Evolutionary conservation across 2,329 filamentous ascomycete genomes (phyloP).

Genomic region (Cladosporium velox): DNA sequence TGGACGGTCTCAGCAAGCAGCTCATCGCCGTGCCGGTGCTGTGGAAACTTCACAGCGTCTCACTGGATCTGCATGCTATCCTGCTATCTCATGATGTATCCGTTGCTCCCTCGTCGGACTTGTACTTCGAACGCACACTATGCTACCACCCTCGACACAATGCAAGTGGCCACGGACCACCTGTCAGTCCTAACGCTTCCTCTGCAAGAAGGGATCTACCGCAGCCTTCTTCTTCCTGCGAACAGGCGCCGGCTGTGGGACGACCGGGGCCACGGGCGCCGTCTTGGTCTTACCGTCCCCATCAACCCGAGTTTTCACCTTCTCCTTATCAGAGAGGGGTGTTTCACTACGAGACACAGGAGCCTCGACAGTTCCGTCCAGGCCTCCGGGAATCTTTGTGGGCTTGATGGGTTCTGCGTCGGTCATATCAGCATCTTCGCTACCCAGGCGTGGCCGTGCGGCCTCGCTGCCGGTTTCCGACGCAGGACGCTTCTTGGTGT

Average conservation of each 20-base stretch:
- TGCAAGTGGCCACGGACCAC: neutral
- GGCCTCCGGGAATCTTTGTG: conserved; percentile 10
- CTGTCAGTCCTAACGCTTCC: conserved; percentile 24
- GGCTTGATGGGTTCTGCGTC: conserved; percentile 26
- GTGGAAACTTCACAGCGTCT: conserved; percentile 17
- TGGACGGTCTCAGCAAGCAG: conserved; percentile 13
- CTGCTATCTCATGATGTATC: conserved; percentile 13
- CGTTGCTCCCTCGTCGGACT: neutral
- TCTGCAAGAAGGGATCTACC: conserved; percentile 32
- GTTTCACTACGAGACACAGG: conserved; percentile 29
- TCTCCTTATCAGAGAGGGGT: conserved; percentile 25
- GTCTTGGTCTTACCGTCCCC: conserved; percentile 18
- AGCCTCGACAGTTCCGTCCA: conserved; percentile 21
- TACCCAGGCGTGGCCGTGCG: conserved; percentile 15
- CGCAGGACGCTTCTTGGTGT: conserved; percentile 25
- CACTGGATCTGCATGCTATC: conserved; percentile 21
- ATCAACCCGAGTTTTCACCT: conserved; percentile 22
- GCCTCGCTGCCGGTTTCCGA: conserved; percentile 22
- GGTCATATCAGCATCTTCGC: conserved; percentile 37
- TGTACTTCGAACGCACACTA: conserved; percentile 7
- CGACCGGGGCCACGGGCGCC: conserved; percentile 19
- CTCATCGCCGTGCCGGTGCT: conserved; percentile 6
- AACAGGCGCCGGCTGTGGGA: conserved; percentile 23
- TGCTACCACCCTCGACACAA: conserved; percentile 4
- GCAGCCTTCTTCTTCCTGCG: conserved; percentile 33